Conservation (phyloP, 257 asterid species). For the Misopates orontium region DNA sequence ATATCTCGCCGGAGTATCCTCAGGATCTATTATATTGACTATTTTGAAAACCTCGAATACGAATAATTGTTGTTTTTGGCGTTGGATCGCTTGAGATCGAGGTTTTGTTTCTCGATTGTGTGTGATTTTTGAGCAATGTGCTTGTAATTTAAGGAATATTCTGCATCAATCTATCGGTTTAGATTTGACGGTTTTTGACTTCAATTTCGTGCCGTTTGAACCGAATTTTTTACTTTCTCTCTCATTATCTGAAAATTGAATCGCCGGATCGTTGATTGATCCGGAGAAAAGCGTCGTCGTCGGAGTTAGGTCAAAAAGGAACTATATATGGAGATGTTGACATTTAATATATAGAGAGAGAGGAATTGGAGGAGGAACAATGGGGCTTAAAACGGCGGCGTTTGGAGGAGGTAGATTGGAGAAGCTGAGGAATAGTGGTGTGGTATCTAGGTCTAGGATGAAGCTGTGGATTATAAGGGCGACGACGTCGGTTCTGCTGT, state of each 20-base stretch:
- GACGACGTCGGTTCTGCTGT: constrained; percentile 68
- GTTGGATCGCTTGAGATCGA: constrained; percentile 39
- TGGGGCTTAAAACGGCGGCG: constrained; percentile 68
- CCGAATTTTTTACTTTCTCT: constrained; percentile 11
- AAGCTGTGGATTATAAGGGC: constrained; percentile 94
- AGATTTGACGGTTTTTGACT: no score
- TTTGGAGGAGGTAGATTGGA: constrained; percentile 65
- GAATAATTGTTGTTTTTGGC: not conserved
- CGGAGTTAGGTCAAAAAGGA: constrained; percentile 4
- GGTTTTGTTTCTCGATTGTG: constrained; percentile 26
- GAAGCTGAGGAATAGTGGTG: constrained; percentile 61
- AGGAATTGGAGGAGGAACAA: constrained; percentile 52
- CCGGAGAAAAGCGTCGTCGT: constrained; percentile 26
- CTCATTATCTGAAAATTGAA: constrained; percentile 1
- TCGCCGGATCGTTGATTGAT: constrained; percentile 27
- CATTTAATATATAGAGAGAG: constrained; percentile 56
- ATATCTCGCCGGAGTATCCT: constrained; percentile 12
- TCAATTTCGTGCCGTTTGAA: not conserved
- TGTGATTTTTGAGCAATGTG: constrained; percentile 24
- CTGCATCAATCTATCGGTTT: no score
- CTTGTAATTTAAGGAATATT: constrained; percentile 19
- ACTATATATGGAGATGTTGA: constrained; percentile 40
- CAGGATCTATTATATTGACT: constrained; percentile 35
- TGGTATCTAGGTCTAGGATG: constrained; percentile 79
- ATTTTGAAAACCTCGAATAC: no score